Evolutionary conservation across 2,329 filamentous ascomycete genomes (phyloP).

Genomic region (Venturia aucupariae): DNA sequence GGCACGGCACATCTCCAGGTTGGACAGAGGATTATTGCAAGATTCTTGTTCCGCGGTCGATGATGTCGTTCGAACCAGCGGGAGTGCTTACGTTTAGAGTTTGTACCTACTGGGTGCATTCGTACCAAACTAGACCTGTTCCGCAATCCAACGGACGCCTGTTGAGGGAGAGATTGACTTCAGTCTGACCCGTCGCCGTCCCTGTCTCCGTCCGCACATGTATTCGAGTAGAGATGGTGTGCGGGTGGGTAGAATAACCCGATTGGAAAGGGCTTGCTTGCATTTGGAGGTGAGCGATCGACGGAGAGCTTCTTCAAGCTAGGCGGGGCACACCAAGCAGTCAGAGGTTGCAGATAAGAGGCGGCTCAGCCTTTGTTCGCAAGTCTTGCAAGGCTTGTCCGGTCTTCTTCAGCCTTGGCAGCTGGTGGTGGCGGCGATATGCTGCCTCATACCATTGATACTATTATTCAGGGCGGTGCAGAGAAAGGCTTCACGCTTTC

Average conservation of each 20-base stretch:
- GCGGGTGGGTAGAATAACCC: not conserved
- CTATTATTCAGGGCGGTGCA: not conserved
- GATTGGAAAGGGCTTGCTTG: not conserved
- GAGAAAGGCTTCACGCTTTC: no score
- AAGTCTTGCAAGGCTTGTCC: not conserved
- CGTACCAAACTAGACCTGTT: not conserved
- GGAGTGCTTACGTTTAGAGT: not conserved
- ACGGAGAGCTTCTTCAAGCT: not conserved
- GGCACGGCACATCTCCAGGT: not conserved
- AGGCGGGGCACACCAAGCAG: not conserved
- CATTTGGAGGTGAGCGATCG: not conserved
- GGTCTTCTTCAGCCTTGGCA: not conserved
- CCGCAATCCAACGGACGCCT: not conserved
- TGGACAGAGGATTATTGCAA: slow-evolving; percentile 2
- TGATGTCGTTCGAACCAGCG: slow-evolving; percentile 4
- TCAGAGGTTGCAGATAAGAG: not conserved
- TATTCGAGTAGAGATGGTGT: not conserved
- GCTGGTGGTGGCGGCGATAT: not conserved
- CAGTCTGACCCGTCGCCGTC: not conserved
- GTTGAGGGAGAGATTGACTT: not conserved
- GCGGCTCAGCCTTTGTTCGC: not conserved
- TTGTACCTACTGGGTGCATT: not conserved
- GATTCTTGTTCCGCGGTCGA: not conserved
- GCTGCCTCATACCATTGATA: no score
- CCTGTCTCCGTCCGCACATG: not conserved